Conservation (phyloP, 768 basidiomycete species). For the Naganishia friedmannii region DNA sequence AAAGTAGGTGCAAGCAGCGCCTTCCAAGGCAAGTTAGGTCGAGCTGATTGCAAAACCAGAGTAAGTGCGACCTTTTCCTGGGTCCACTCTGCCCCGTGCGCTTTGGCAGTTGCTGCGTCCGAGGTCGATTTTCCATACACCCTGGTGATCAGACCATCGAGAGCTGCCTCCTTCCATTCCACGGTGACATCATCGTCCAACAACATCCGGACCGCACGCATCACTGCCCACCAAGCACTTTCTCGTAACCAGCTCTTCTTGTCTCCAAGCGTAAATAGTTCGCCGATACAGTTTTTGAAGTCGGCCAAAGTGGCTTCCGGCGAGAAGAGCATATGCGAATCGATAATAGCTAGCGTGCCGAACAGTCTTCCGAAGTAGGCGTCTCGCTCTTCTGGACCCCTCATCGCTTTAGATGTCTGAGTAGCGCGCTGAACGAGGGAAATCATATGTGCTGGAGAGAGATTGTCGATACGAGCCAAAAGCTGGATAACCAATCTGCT, state of each 20-base stretch:
- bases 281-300: slow-evolving; percentile 61
- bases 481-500: slow-evolving; percentile 57
- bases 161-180: slow-evolving; percentile 68
- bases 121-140: slow-evolving; percentile 57
- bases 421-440: slow-evolving; percentile 71
- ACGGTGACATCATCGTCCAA: slow-evolving; percentile 53
- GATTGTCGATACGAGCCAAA: slow-evolving; percentile 69
- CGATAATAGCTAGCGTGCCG: slow-evolving; percentile 77
- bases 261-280: slow-evolving; percentile 69
- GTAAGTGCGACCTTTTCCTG: slow-evolving; percentile 83
- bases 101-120: slow-evolving; percentile 25
- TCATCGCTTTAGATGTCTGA: slow-evolving; percentile 70
- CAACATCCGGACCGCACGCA: slow-evolving; percentile 64
- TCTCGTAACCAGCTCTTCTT: slow-evolving; percentile 88
- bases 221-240: slow-evolving; percentile 80
- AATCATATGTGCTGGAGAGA: slow-evolving; percentile 73
- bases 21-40: slow-evolving; percentile 67
- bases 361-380: slow-evolving; percentile 87
- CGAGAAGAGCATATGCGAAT: slow-evolving; percentile 73
- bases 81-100: slow-evolving; percentile 63
- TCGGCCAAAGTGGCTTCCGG: slow-evolving; percentile 61
- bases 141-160: slow-evolving; percentile 57
- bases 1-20: slow-evolving; percentile 67
- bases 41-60: slow-evolving; percentile 64
- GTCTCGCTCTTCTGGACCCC: slow-evolving; percentile 89